phyloP scores from a whole-genome alignment of 441 rosid genomes.

The Sinapis alba region DNA sequence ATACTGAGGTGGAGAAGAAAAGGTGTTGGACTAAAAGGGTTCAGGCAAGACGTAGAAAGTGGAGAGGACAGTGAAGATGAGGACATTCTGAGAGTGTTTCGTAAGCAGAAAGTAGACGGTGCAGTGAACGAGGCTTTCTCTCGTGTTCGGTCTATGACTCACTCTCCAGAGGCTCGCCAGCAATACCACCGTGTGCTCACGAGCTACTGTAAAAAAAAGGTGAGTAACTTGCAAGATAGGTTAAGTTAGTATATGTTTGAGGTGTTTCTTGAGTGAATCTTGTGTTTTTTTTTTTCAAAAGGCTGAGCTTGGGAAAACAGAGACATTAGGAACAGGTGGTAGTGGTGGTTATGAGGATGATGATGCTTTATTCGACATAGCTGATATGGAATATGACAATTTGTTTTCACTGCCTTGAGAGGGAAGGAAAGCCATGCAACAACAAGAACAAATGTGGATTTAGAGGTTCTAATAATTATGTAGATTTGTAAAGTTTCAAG shows the following conservation, averaged over 20 bases:
- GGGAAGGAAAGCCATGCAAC: background rate
- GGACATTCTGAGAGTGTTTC: constrained; percentile 90
- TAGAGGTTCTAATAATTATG: background rate
- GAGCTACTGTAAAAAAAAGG: constrained; percentile 42
- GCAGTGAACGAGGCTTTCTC: constrained; percentile 79
- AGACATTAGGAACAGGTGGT: constrained; percentile 43
- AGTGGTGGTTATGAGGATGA: constrained; percentile 30
- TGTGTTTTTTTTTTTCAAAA: constrained; percentile 35
- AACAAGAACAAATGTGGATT: background rate
- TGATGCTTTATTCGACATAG: constrained; percentile 21
- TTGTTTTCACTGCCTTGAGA: constrained; percentile 24
- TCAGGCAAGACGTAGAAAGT: constrained; percentile 50
- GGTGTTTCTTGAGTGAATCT: constrained; percentile 1
- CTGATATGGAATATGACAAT: constrained; percentile 57
- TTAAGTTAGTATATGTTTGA: background rate
- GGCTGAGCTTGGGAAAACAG: constrained; percentile 64
- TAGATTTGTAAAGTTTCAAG: background rate
- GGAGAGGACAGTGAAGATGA: constrained; percentile 71
- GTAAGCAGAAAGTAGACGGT: constrained; percentile 84
- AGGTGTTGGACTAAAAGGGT: constrained; percentile 85
- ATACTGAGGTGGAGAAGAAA: constrained; percentile 88
- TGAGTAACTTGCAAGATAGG: background rate
- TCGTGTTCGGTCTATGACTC: constrained; percentile 81
- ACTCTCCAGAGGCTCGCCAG: constrained; percentile 74
- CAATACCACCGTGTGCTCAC: constrained; percentile 89